Base-by-base conservation (phyloP, 2,329 filamentous ascomycete species). In the Xylaria digitata region DNA sequence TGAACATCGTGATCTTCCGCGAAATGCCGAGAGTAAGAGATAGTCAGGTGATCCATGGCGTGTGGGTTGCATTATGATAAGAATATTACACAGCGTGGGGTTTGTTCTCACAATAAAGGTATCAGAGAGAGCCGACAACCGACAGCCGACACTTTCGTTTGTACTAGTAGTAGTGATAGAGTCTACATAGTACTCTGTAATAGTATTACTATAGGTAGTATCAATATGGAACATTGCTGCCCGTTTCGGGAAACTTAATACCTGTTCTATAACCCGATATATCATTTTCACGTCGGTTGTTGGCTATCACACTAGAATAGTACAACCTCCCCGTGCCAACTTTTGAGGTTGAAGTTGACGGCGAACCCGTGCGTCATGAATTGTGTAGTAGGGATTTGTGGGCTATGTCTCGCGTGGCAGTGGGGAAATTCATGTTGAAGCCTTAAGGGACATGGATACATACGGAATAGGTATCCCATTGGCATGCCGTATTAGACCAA, bases 41-140 rank as follows among this genome's bases (percentile, higher is more conserved):
- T 52, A 64, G 60, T 66, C 67, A 67, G 67, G 67, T 69, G 61
- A 69, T 61, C 52, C 32, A 54, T 40, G 34, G 46, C 30, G 58
- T 48, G 43, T 65, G 64, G 63, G 61, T 67, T 64, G 40, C 57
- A 66, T 64, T 53, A 32, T 59, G 62, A 65, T 53, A 49, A 62
- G 48, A 68, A 23, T 23, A 61, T 45, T 53, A 50, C 43, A 50
- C 54, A 48, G 52, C 60, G 67, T 66, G 60, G 50, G 55, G 50
- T 56, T 56, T 54, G 8, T 57, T 61, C 45, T 68, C 42, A 26
- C 55, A 37, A 66, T 61, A 26, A 26, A 26, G 26, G 26, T 26
- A 56, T 26, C 21, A 55, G 49, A n/a, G 32, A 15, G 21, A 17
- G 21, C 19, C 19, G 52, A 45, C 30, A 17, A 26, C 26, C 26